Evolutionary conservation across 768 basidiomycete species (phyloP), one percentile per base, ranked within the genome.

Genomic region (Auriscalpium microsporum): DNA sequence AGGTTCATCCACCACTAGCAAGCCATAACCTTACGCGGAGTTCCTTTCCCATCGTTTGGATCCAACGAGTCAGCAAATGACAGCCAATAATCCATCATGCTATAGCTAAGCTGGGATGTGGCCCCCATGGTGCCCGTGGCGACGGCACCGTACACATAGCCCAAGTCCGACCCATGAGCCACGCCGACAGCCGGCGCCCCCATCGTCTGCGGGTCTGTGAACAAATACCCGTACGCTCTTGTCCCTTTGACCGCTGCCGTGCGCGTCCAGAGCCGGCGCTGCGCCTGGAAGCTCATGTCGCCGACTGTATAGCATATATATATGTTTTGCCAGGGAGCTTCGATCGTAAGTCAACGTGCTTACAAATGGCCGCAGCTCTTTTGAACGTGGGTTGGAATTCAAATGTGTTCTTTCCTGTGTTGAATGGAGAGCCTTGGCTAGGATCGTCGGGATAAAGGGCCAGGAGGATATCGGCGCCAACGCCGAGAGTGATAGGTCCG

Each of bases 1-100:
- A 53, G 44, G 10, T 8, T 28, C 28, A 28, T 28, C 28, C 28
- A 28, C 28, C 28, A 28, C 28, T 48, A 23, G 9, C 21, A 52
- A 13, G 35, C 16, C 19, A 5, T 3, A 16, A 34, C 53, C 64
- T 46, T 54, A 75, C 73, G 71, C 9, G 55, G 45, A 33, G 62
- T 49, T 13, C 75, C 76, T 14, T 61, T 66, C 4, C 73, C 72
- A 50, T 77, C 75, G 51, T 76, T 76, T n/a, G 76, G 75, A 34
- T 71, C 68, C 23, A 77, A 62, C 23, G 71, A 73, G 1, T 70
- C 73, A 1, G 73, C 73, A 52, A 78, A 78, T 0, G 76, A 77
- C 17, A 78, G 62, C 76, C 75, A 77, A 46, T 75, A 76, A 34
- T 77, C 73, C 16, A 68, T 68, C 75, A 76, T 75, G 14, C 59